phyloP scores from a whole-genome alignment of 257 asterid species.

The Lithospermum erythrorhizon region DNA sequence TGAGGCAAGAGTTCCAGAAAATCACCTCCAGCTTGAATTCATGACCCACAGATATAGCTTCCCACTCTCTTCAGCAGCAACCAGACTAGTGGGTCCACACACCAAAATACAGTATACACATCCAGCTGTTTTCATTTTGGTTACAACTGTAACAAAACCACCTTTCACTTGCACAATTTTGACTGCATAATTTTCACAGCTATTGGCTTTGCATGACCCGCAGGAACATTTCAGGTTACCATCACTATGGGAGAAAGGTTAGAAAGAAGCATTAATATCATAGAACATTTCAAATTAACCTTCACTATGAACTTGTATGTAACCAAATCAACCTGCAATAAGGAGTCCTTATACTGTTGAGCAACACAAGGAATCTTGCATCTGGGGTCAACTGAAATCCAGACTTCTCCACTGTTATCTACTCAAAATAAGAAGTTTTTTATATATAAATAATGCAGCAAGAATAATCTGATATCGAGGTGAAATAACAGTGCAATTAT shows the following conservation, averaged over 20 bases:
- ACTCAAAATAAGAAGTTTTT: conserved; percentile 17
- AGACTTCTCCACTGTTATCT: conserved; percentile 49
- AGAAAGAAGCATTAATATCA: conserved; percentile 17
- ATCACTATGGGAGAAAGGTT: conserved; percentile 36
- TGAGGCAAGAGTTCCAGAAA: conserved; percentile 4
- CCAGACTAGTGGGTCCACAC: conserved; percentile 63
- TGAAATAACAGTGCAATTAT: conserved; percentile 14
- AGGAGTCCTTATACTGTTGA: conserved; percentile 57
- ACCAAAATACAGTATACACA: conserved; percentile 55
- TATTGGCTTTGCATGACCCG: conserved; percentile 45
- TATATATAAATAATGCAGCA: conserved; percentile 12
- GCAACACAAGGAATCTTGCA: conserved; percentile 54
- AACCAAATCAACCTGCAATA: conserved; percentile 51
- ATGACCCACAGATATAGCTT: conserved; percentile 75
- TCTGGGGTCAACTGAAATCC: conserved; percentile 67
- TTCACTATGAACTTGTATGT: conserved; percentile 7
- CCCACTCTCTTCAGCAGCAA: conserved; percentile 81
- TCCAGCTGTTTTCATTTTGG: conserved; percentile 46
- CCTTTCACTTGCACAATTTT: conserved; percentile 56
- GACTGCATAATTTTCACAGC: conserved; percentile 50
- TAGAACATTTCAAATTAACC: conserved; percentile 7
- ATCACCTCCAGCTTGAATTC: conserved; percentile 84
- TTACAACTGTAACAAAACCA: conserved; percentile 57
- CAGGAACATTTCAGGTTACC: conserved; percentile 59
- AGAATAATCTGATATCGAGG: conserved; percentile 13